Conservation (phyloP, 306 rosid species). For the Arachis stenosperma region DNA sequence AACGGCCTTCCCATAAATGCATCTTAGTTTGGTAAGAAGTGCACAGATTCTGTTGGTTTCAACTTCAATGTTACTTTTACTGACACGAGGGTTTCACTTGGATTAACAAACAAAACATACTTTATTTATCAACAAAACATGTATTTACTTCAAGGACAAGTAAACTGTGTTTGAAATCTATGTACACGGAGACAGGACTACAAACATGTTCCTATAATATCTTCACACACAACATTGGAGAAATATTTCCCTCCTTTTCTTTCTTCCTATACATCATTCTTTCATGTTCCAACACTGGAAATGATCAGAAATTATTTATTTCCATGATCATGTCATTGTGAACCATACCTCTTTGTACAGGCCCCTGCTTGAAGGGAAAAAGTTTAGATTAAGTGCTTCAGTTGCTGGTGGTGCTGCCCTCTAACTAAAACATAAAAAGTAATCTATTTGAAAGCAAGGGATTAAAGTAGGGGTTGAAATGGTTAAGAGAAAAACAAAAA, state of each 20-base stretch:
- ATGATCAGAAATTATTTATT: constrained; percentile 47
- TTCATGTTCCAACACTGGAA: constrained; percentile 52
- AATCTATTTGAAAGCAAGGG: neutral
- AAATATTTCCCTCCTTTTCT: constrained; percentile 33
- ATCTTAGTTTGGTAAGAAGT: constrained; percentile 26
- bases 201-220: constrained; percentile 26
- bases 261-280: constrained; percentile 45
- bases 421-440: neutral
- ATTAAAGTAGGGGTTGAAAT: neutral
- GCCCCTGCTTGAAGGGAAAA: constrained; percentile 29
- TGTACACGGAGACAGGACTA: constrained; percentile 41
- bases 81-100: constrained; percentile 41
- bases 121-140: neutral
- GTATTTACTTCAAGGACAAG: neutral
- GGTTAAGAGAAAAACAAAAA: neutral
- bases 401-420: neutral
- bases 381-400: constrained; percentile 1
- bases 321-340: constrained; percentile 23
- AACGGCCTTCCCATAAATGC: neutral
- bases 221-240: constrained; percentile 43
- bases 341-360: constrained; percentile 44
- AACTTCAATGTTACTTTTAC: constrained; percentile 36
- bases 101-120: constrained; percentile 21
- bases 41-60: constrained; percentile 28
- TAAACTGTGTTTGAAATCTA: neutral